phyloP scores from a whole-genome alignment of 148 eudicot genomes.

The Fagopyrum esculentum region DNA sequence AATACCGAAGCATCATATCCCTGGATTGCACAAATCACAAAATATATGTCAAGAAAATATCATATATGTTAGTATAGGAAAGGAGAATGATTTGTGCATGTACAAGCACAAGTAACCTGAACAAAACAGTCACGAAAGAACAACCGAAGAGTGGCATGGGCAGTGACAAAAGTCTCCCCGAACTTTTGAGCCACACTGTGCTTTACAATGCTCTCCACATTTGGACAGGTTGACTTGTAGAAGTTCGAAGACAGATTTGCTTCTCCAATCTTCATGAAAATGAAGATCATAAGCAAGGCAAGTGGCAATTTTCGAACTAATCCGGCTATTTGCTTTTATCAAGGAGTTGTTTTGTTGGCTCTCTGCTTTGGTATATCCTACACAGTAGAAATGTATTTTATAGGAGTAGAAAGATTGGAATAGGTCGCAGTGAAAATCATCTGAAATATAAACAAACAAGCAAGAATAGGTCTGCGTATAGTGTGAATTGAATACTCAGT shows the following conservation, averaged over 20 bases:
- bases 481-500: neutral
- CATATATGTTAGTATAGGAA: neutral
- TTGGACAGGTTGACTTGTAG: conserved; percentile 44
- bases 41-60: neutral
- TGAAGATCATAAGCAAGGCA: neutral
- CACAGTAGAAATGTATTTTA: neutral
- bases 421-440: neutral
- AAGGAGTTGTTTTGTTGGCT: neutral
- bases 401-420: neutral
- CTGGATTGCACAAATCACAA: conserved; percentile 16
- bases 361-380: neutral
- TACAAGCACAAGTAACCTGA: conserved; percentile 25
- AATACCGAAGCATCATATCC: conserved; percentile 83
- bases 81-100: neutral
- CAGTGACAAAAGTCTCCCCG: conserved; percentile 39
- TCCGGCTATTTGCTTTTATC: neutral
- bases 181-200: conserved; percentile 37
- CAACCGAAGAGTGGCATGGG: conserved; percentile 67
- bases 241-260: conserved; percentile 37
- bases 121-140: conserved; percentile 76
- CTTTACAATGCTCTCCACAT: conserved; percentile 41
- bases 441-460: neutral
- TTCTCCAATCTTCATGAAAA: conserved; percentile 20
- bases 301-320: neutral
- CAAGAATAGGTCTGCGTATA: neutral